A percentile compares a stretch with the other conserved stretches of the same genome.
Evolutionary conservation across 192 early-diverging fungal genomes (phyloP).

Genomic region (Mortierella alpina): DNA sequence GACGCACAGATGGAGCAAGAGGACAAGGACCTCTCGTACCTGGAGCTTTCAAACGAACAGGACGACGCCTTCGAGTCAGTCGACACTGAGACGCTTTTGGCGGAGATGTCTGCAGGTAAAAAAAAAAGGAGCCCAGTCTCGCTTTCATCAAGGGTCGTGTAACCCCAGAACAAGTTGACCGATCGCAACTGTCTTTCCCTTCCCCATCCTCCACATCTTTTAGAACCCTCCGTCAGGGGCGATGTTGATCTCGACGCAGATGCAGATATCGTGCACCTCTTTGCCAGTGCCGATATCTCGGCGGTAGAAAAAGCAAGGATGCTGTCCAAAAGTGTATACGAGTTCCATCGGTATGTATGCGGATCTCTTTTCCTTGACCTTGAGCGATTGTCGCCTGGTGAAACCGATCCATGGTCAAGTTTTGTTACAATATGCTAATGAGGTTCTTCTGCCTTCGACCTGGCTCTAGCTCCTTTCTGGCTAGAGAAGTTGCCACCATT

Average conservation of each 20-base stretch:
- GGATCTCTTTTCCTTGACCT: background rate
- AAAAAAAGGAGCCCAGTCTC: background rate
- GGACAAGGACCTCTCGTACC: constrained; percentile 36
- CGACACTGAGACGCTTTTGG: constrained; percentile 33
- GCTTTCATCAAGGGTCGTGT: too few relatives aligned
- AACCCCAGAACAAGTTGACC: too few relatives aligned
- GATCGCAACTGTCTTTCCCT: too few relatives aligned
- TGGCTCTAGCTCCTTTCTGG: constrained; percentile 16
- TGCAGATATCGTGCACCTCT: constrained; percentile 40
- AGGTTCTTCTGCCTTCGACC: background rate
- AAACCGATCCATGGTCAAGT: background rate
- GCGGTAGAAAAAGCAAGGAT: constrained; percentile 25
- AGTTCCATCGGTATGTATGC: constrained; percentile 47
- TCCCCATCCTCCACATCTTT: background rate
- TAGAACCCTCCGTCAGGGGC: constrained; percentile 1
- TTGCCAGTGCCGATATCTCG: constrained; percentile 23
- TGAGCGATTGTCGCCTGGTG: background rate
- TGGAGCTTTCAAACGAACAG: constrained; percentile 19
- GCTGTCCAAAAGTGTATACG: constrained; percentile 40
- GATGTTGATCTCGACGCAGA: constrained; percentile 25
- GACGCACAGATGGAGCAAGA: constrained; percentile 42
- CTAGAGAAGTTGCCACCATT: constrained; percentile 22
- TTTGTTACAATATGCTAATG: background rate
- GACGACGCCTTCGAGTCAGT: constrained; percentile 34
- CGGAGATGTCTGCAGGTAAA: constrained; percentile 34